These are phyloP conservation scores for Brassica juncea DNA, from an alignment of 345 rosid species.

Conservation along the genomic window DNA sequence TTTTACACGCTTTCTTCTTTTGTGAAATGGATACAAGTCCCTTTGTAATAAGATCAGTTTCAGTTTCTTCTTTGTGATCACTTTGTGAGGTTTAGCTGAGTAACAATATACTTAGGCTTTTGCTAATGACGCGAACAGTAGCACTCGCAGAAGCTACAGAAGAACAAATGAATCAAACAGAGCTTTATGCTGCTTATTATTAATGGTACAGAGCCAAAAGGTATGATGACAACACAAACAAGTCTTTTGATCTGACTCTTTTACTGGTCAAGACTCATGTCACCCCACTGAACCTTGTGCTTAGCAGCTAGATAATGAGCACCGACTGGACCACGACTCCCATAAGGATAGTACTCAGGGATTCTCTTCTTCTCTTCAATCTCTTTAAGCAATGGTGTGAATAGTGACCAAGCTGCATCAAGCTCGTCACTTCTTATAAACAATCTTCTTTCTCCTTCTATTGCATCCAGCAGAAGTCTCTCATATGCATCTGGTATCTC, in stretches of 20 bases:
- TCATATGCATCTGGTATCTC: constrained; percentile 99
- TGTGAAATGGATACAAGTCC: background rate
- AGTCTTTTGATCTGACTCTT: background rate
- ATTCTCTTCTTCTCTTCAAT: constrained; percentile 73
- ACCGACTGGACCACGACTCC: constrained; percentile 99
- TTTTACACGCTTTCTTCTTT: constrained; percentile 13
- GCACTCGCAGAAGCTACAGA: background rate
- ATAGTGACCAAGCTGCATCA: constrained; percentile 91
- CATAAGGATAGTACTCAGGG: constrained; percentile 93
- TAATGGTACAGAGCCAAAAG: constrained; percentile 13
- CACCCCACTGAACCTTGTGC: constrained; percentile 95
- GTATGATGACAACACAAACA: constrained; percentile 7
- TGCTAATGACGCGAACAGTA: background rate
- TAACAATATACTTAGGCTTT: background rate
- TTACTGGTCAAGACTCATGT: constrained; percentile 64
- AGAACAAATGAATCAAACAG: background rate
- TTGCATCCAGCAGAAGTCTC: constrained; percentile 91
- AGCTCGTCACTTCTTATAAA: constrained; percentile 97
- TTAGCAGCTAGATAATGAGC: constrained; percentile 98
- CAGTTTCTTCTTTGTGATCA: constrained; percentile 2
- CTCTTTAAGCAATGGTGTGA: constrained; percentile 82
- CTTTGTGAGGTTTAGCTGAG: background rate
- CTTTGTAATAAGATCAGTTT: constrained; percentile 17
- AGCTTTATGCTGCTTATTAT: background rate
- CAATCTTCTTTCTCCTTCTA: constrained; percentile 95